A percentile compares a stretch with the other conserved stretches of the same genome.
These are phyloP conservation scores for Aspergillus aculeatinus DNA, from an alignment of 2,329 filamentous ascomycete genomes.

Conservation along the genomic window DNA sequence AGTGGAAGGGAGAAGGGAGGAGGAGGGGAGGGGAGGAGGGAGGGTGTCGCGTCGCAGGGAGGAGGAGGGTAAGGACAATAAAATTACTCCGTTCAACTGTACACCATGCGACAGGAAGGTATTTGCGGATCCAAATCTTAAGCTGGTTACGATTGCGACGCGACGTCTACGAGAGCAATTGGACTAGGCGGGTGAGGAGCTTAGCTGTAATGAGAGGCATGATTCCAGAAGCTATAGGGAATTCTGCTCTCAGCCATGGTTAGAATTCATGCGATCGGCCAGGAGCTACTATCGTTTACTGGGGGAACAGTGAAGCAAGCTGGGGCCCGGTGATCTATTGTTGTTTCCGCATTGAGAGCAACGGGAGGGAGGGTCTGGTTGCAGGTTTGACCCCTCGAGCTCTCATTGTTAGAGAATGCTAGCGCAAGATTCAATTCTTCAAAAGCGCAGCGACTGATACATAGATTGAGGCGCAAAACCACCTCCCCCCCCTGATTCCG, in stretches of 20 bases:
- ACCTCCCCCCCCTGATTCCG: slow-evolving; percentile 6
- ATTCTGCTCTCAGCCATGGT: background rate
- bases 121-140: slow-evolving; percentile 3
- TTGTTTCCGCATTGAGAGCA: background rate
- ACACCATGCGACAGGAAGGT: background rate
- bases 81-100: no score
- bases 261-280: background rate
- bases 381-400: background rate
- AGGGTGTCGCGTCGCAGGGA: background rate
- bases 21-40: no score
- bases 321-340: background rate
- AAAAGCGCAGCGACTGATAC: background rate
- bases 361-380: background rate
- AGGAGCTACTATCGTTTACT: no score
- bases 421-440: background rate
- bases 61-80: background rate
- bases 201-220: background rate
- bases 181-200: background rate
- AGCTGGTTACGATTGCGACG: background rate
- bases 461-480: background rate
- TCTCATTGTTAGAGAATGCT: background rate
- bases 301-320: no score
- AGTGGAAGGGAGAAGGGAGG: background rate
- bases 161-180: background rate
- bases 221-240: background rate